Evolutionary conservation across 2,329 filamentous ascomycete genomes (phyloP).

Genomic region (Exophiala spinifera): DNA sequence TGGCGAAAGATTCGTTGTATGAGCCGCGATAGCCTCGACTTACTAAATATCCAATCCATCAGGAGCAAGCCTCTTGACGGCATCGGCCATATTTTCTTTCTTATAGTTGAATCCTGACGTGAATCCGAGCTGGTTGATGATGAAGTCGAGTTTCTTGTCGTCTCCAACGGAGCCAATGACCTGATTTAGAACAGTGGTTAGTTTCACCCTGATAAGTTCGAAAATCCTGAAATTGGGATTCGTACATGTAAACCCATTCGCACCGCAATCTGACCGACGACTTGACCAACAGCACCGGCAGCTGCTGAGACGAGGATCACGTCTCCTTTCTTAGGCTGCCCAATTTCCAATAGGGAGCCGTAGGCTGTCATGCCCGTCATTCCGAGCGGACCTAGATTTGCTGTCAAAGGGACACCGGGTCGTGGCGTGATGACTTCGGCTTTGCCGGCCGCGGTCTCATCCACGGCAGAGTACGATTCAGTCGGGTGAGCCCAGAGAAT

Average conservation of each 20-base stretch:
- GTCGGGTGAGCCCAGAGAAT: conserved; percentile 34
- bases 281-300: conserved; percentile 69
- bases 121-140: conserved; percentile 61
- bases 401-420: conserved; percentile 58
- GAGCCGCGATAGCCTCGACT: background rate
- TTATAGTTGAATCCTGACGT: conserved; percentile 75
- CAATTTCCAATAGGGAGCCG: conserved; percentile 64
- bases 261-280: conserved; percentile 73
- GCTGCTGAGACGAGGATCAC: conserved; percentile 73
- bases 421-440: conserved; percentile 48
- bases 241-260: conserved; percentile 58
- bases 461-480: conserved; percentile 64
- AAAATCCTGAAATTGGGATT: background rate
- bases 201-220: background rate
- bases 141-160: conserved; percentile 69
- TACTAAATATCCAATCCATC: conserved; percentile 68
- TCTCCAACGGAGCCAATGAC: conserved; percentile 71
- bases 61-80: conserved; percentile 63
- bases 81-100: conserved; percentile 62
- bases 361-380: conserved; percentile 70
- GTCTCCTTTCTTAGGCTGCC: conserved; percentile 64
- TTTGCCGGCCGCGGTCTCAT: conserved; percentile 36
- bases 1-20: too few species aligned
- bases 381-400: conserved; percentile 63
- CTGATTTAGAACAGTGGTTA: conserved; percentile 37